Evolutionary conservation across 805 yeast genomes (phyloP).

Genomic region (Yarrowia sp.): DNA sequence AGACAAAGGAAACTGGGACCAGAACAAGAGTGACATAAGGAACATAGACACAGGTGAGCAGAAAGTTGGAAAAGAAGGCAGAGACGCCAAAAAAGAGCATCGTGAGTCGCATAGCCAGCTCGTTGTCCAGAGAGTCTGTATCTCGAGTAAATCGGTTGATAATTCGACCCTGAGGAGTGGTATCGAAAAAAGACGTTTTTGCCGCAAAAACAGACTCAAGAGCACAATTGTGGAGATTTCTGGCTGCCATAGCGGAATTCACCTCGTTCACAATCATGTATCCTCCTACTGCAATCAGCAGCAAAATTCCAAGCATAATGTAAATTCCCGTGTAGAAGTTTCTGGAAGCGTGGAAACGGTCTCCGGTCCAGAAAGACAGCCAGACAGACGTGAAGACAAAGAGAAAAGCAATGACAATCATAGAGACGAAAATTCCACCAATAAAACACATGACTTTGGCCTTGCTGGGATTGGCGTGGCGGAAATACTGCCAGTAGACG

Average conservation of each 20-base stretch:
- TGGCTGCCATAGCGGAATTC: slow-evolving; percentile 44
- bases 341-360: slow-evolving; percentile 49
- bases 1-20: slow-evolving; percentile 48
- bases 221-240: slow-evolving; percentile 59
- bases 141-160: slow-evolving; percentile 85
- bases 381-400: slow-evolving; percentile 36
- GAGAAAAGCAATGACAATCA: slow-evolving; percentile 8
- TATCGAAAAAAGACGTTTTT: slow-evolving; percentile 80
- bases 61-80: slow-evolving; percentile 58
- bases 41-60: slow-evolving; percentile 63
- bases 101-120: slow-evolving; percentile 66
- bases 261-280: slow-evolving; percentile 41
- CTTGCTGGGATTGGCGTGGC: slow-evolving; percentile 49
- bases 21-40: slow-evolving; percentile 72
- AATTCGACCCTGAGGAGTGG: slow-evolving; percentile 84
- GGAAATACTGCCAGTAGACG: slow-evolving; percentile 50
- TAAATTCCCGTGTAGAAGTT: slow-evolving; percentile 68
- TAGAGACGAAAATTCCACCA: slow-evolving; percentile 51
- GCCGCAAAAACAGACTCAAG: slow-evolving; percentile 60
- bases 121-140: slow-evolving; percentile 79
- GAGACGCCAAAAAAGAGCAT: slow-evolving; percentile 53
- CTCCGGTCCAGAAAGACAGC: slow-evolving; percentile 77
- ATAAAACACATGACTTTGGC: slow-evolving; percentile 33
- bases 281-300: slow-evolving; percentile 48
- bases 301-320: slow-evolving; percentile 52